Base-by-base conservation (phyloP, 306 rosid genomes). In the Ormosia semicastrata region DNA sequence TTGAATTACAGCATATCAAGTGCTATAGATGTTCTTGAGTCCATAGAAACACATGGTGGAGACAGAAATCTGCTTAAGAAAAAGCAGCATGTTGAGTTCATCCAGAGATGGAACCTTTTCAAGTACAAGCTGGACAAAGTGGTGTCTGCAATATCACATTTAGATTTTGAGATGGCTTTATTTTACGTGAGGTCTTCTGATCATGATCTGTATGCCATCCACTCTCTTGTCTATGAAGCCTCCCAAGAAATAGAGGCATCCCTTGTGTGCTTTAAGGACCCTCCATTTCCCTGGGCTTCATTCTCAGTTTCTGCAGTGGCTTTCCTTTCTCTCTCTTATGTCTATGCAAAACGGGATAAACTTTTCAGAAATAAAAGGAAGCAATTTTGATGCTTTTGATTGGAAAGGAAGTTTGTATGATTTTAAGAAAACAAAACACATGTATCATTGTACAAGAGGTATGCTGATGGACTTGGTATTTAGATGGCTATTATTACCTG, bases 81-180 rank as follows among this genome's bases (percentile, higher is more conserved):
- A n/a, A 93, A 86, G 82, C 97, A 79, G 76, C 90, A 85, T 43
- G 83, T 12, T 46, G 94, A 92, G 92, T 93, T 96, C 72, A 65
- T 91, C 10, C 94, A 92, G 80, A 87, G 99, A 69, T 96, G 97
- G 99, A 96, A 90, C 80, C 87, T 93, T 75, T 87, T 89, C 85
- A 89, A 90, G 89, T 89, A 88, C 85, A 96, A 96, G 97, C 86
- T 96, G 78, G 97, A 96, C 86, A 96, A 92, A 81, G 94, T 89
- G 2, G 92, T 92, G 72, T 94, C 99, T 73, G 92, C 95, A 2
- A 4, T 94, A 87, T 96, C 99, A 0, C 98, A 86, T 88, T 81
- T 91, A 74, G 98, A 96, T 85, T 94, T 88, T 17, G 97, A 92
- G 88, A 90, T 87, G 97, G 94, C 98, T 58, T 82, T 96, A 82